Conservation (phyloP, 345 rosid species). For the Garcia nutans region DNA sequence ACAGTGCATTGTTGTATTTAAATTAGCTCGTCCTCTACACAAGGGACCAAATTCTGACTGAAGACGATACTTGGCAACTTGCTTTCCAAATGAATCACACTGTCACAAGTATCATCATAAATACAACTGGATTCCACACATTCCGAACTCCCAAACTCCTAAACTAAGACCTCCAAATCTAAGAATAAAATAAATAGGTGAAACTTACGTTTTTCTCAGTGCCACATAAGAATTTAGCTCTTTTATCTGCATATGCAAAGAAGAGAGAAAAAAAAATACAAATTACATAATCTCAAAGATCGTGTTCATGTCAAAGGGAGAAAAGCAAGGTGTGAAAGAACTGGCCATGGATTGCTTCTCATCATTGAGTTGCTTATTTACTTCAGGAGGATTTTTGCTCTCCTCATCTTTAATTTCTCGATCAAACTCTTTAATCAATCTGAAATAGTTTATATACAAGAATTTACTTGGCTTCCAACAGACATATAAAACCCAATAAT, state of each 20-base stretch:
- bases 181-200: constrained; percentile 2
- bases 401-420: constrained; percentile 88
- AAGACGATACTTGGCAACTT: neutral
- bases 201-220: constrained; percentile 84
- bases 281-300: neutral
- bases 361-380: constrained; percentile 82
- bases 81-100: neutral
- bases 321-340: constrained; percentile 11
- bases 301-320: neutral
- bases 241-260: constrained; percentile 62
- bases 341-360: constrained; percentile 98
- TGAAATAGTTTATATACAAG: constrained; percentile 33
- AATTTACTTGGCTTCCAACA: neutral
- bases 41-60: neutral
- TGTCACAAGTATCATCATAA: neutral
- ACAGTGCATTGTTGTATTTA: neutral
- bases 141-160: neutral
- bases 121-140: neutral
- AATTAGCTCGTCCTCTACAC: neutral
- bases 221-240: constrained; percentile 94
- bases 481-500: neutral
- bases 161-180: neutral
- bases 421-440: constrained; percentile 89
- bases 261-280: neutral
- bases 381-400: constrained; percentile 68